Base-by-base conservation (phyloP, 2,329 filamentous ascomycete genomes). In the Cylindrodendrum hubeiense region DNA sequence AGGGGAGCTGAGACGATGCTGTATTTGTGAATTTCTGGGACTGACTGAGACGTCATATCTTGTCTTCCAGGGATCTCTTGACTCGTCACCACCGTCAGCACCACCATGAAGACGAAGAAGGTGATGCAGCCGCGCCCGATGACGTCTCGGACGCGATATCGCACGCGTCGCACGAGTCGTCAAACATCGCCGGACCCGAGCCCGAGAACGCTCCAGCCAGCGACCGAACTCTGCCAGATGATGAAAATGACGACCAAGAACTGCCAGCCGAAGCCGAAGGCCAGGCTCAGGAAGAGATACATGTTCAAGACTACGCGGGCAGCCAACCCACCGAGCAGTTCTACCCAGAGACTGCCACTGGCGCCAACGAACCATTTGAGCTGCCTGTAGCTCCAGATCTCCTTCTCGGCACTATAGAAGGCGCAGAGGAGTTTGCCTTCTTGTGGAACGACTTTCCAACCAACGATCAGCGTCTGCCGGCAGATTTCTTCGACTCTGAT, bases 371-470 rank as follows among this genome's bases (percentile, higher is more conserved):
- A 17, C 8, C 41, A 10, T 43, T 55, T 5, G 51, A 19, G 17
- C 5, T 61, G 8, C 21, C 50, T 2, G 12, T 33, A n/a, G 54
- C 50, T 12, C 30, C 39, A 2, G 21, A 61, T 43, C 54, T 61
- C 41, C 28, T 61, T 12, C 8, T 55, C 8, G 51, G 51, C 17
- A 44, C 30, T 3, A 17, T 21, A 1, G 50, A 61, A n/a, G 51
- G 21, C 7, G 24, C 37, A 17, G 37, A 56, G 24, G 59, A 61
- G 33, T 61, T 61, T 12, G 59, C 54, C 3, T 61, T 61, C 30
- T 26, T 61, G 50, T 61, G 59, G 59, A 56, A 37, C 22, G 51
- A 56, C 24, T 61, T 61, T 22, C 41, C 59, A 5, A 30, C 51
- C 5, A 30, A 55, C 13, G 59, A 55, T 10, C 59, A 61, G 7